Base-by-base conservation (phyloP, 1,139 yeast genomes). In the Protomyces macrosporus region DNA sequence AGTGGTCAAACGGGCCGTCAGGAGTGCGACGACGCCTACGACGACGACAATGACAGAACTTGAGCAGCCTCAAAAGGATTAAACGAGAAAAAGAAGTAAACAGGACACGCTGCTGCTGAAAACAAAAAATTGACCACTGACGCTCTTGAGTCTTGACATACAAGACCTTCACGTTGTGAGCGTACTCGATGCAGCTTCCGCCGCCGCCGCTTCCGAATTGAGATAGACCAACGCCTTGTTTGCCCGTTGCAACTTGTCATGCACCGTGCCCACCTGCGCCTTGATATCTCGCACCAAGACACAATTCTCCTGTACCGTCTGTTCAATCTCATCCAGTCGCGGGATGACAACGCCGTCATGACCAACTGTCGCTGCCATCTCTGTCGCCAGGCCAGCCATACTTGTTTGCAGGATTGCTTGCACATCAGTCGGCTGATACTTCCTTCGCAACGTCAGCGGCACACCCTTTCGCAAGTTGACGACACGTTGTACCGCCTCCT, bases 181-280 rank as follows among this genome's bases (percentile, higher is more conserved):
- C 23, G 23, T 23, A 23, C 23, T 2, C 23, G 23, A 23, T 23
- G 23, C 23, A 1, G 23, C 23, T 23, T 23, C 23, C 2, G 23
- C 23, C 23, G 23, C 23, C 23, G 23, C 23, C 23, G 23, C 23
- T 23, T 23, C 23, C 23, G 23, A 23, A 23, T 30, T 42, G 48
- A 42, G 48, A 16, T 14, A 42, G 48, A 30, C 48, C 30, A 42
- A 16, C 4, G 48, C 48, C 10, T 23, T 42, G 16, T 42, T 39
- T 16, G 62, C 62, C n/a, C 62, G 32, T 35, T 58, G 62, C 4
- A 39, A 56, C 39, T 58, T 58, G 12, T 34, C 62, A 33, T 34
- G 53, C 42, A 58, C 62, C 2, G 36, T 34, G 35, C 62, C 62
- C 7, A 58, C 53, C 9, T 35, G 16, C 5, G 35, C 53, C 55